Evolutionary conservation across 2,329 filamentous ascomycete species (phyloP).

Genomic region (Cryphonectria japonica): DNA sequence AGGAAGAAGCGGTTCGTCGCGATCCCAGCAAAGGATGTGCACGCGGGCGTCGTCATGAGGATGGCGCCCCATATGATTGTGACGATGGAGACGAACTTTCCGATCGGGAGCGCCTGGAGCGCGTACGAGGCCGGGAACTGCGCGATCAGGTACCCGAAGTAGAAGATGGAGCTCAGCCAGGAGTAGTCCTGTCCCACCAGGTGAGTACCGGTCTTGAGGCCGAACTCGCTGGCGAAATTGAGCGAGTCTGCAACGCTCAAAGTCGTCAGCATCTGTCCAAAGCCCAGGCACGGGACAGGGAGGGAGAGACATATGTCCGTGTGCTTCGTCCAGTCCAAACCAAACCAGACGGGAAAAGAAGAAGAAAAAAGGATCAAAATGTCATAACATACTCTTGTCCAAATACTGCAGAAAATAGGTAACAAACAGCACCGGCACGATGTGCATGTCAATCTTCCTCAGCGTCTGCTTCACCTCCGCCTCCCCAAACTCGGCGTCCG

Average conservation of each 20-base stretch:
- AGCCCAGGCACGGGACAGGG: neutral
- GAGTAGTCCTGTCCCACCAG: constrained; percentile 54
- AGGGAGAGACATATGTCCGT: neutral
- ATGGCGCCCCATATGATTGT: constrained; percentile 54
- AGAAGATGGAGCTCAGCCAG: constrained; percentile 57
- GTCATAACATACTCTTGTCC: constrained; percentile 37
- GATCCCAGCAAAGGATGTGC: constrained; percentile 57
- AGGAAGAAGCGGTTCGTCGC: constrained; percentile 60
- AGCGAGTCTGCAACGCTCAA: constrained; percentile 40
- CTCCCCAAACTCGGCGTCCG: constrained; percentile 33
- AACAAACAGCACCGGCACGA: constrained; percentile 39
- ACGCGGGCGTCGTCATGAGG: constrained; percentile 52
- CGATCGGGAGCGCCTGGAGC: constrained; percentile 52
- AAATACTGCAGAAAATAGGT: constrained; percentile 42
- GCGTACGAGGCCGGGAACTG: constrained; percentile 50
- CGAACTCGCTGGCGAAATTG: constrained; percentile 56
- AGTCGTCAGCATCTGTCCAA: neutral
- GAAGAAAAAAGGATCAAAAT: neutral
- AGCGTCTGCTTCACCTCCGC: constrained; percentile 37
- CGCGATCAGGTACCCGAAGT: constrained; percentile 53
- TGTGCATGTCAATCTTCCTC: constrained; percentile 39
- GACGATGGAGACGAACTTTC: constrained; percentile 49
- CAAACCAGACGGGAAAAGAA: neutral
- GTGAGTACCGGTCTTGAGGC: constrained; percentile 50
- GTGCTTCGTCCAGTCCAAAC: neutral